Base-by-base conservation (phyloP, 192 early-diverging fungal genomes). In the Coemansia sp. region DNA sequence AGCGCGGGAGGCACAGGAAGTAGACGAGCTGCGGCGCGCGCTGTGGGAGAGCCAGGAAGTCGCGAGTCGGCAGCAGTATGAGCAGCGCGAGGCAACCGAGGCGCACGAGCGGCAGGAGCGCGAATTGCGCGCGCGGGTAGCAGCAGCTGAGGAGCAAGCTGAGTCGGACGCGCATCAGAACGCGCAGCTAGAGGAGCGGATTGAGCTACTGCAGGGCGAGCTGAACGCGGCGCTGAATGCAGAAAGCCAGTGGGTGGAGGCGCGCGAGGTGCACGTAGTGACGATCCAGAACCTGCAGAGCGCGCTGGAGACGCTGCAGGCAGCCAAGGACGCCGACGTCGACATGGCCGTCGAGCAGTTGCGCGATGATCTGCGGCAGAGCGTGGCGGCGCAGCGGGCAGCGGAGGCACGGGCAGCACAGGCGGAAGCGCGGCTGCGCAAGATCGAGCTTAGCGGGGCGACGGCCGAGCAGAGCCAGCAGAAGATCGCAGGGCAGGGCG, bases 271-370 rank as follows among this genome's bases (percentile, higher is more conserved):
- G 49, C 84, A 86, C 46, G 22, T 81, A 28, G 77, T 84, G n/a
- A 85, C 80, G 0, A 82, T 86, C 62, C 77, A 84, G 63, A 98
- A 98, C 60, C 79, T 98, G 57, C 95, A 94, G 58, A 60, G 81
- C 27, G 94, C 95, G 14, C 76, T 98, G 48, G 88, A 92, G 74
- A 87, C 90, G 65, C 92, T 98, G 66, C 92, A 98, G 69, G 83
- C 82, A 23, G 81, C 88, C 77, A 84, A 84, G 73, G 82, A 91
- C 43, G 57, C 73, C 0, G 89, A 91, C 46, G 72, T 89, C 25
- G 84, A 88, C 30, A 51, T 73, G 54, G 86, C 86, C 0, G 54
- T 89, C 5, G 79, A 82, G 49, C 57, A 30, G 11, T 62, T 86
- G 43, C 67, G 73, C 35, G 71, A 77, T 16, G 73, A 85, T 60